Conservation (phyloP, 306 rosid species). For the Pyrus communis region DNA sequence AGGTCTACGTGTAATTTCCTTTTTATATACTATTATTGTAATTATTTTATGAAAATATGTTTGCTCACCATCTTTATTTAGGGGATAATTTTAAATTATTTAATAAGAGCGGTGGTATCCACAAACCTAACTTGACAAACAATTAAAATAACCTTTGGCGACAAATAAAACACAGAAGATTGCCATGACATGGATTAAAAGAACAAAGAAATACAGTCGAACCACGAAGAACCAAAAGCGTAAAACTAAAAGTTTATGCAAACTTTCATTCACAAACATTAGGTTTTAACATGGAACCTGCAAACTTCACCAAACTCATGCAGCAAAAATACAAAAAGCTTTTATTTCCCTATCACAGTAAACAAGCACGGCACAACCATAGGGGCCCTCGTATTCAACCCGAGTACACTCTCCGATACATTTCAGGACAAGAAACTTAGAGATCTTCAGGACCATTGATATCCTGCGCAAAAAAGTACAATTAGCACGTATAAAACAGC, state of each 20-base stretch:
- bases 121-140: too few species aligned
- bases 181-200: too few species aligned
- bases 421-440: slow-evolving; percentile 20
- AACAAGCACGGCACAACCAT: background rate
- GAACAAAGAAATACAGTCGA: too few species aligned
- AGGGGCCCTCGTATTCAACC: background rate
- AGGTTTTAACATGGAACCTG: background rate
- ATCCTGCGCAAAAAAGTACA: slow-evolving; percentile 36
- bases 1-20: too few species aligned
- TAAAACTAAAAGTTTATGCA: background rate
- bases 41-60: too few species aligned
- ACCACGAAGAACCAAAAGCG: background rate
- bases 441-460: slow-evolving; percentile 70
- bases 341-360: slow-evolving; percentile 24
- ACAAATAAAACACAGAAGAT: too few species aligned
- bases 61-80: too few species aligned
- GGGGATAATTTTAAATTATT: too few species aligned
- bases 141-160: too few species aligned
- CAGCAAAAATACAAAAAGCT: background rate
- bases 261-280: background rate
- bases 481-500: background rate
- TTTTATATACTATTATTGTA: too few species aligned
- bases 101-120: too few species aligned
- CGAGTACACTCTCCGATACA: slow-evolving; percentile 2
- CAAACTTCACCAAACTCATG: background rate